Evolutionary conservation across 495 filamentous ascomycete species (phyloP), one percentile per base, ranked within the genome.

Genomic region (Lophiostoma macrostomum): DNA sequence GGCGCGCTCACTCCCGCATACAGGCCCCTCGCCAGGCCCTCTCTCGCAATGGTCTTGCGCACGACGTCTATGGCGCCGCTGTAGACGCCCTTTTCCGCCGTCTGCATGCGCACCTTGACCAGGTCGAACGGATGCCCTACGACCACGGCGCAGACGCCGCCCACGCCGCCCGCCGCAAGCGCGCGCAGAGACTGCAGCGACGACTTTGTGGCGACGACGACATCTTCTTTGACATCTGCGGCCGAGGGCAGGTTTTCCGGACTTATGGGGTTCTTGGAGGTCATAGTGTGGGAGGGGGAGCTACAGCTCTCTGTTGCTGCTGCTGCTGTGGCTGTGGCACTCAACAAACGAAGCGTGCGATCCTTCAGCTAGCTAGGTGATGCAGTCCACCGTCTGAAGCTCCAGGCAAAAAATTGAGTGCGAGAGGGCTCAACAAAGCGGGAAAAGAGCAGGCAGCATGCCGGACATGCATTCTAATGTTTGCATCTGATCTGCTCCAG

Each of bases 1-100:
- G 93, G 94, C 61, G 94, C 93, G 48, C 84, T 89, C 25, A 98
- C 93, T 72, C 93, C 93, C n/a, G 93, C 93, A 73, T 98, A 98
- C 50, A 98, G 69, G 8, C 93, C 93, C 53, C 87, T 77, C 41
- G 80, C 72, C 58, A 94, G 64, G 0, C 93, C 93, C 72, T 97
- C 94, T 54, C 87, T 80, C 19, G 91, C 90, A 49, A 97, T 69
- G 14, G 86, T 90, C 75, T 83, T 94, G 67, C 79, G 73, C 56
- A 95, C 91, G 5, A 96, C 91, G 74, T 98, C 94, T 57, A 97
- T 80, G 6, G 94, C 93, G 27, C 86, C 82, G 11, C 75, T 83
- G 70, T 98, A 97, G 37, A 96, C 86, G 11, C 93, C 94, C 74
- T 83, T 87, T 71, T 95, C 90, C 14, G 93, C 89, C 0, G 93